Evolutionary conservation across 305 asterid species (phyloP).

Genomic region (Rubia occidens): DNA sequence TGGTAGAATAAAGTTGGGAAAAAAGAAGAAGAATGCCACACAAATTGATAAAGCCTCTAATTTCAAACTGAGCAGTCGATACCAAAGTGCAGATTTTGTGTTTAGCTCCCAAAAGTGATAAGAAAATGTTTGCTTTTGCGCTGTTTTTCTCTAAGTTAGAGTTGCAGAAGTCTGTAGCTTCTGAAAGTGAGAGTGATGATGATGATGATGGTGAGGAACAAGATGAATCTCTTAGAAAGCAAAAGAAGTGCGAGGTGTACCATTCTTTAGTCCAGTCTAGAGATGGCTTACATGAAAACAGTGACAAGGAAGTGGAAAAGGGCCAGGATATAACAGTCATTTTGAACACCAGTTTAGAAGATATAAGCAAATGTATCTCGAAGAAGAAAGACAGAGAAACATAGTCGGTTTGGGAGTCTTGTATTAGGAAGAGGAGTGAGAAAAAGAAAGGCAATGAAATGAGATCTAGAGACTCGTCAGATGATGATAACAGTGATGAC

Average conservation of each 20-base stretch:
- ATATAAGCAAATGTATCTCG: slow-evolving; percentile 63
- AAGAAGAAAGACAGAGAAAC: slow-evolving; percentile 76
- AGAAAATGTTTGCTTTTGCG: slow-evolving; percentile 4
- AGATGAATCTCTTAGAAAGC: slow-evolving; percentile 33
- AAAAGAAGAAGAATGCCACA: too few species aligned
- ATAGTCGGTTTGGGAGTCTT: slow-evolving; percentile 75
- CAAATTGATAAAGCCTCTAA: too few species aligned
- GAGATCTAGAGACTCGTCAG: slow-evolving; percentile 54
- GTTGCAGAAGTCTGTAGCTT: slow-evolving; percentile 60
- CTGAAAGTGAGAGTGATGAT: slow-evolving; percentile 44
- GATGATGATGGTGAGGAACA: slow-evolving; percentile 22
- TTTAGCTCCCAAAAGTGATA: background rate
- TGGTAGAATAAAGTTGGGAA: too few species aligned
- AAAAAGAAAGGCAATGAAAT: slow-evolving; percentile 52
- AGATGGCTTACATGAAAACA: slow-evolving; percentile 48
- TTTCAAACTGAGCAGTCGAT: too few species aligned
- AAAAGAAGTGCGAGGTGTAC: slow-evolving; percentile 44
- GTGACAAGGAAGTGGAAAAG: slow-evolving; percentile 26
- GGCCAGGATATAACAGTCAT: slow-evolving; percentile 76
- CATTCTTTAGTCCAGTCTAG: slow-evolving; percentile 56
- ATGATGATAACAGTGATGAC: slow-evolving; percentile 39
- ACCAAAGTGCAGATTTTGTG: too few species aligned
- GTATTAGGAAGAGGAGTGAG: slow-evolving; percentile 56
- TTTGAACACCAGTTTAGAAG: slow-evolving; percentile 68
- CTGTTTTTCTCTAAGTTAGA: slow-evolving; percentile 38